Conservation (phyloP, 106 monocot species). For the Dioscorea alata region DNA sequence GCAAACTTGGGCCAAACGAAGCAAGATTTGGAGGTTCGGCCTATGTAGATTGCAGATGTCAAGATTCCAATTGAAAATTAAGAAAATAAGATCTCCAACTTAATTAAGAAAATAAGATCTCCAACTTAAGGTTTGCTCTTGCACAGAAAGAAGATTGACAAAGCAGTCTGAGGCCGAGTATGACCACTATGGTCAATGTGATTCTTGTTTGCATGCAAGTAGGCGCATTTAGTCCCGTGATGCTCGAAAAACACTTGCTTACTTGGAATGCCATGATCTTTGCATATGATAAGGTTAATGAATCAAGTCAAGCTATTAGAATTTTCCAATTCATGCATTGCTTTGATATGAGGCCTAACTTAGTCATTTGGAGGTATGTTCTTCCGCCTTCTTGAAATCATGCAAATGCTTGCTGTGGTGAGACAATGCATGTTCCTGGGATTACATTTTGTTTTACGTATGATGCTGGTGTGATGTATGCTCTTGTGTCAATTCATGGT, state of each 20-base stretch:
- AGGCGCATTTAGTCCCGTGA: background rate
- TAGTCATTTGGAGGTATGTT: constrained; percentile 37
- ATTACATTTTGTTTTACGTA: constrained; percentile 34
- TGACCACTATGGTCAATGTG: constrained; percentile 37
- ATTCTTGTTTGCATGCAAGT: constrained; percentile 14
- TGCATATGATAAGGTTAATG: constrained; percentile 26
- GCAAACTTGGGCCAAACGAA: too few species aligned
- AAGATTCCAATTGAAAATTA: too few species aligned
- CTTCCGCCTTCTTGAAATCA: constrained; percentile 39
- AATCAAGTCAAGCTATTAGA: constrained; percentile 19
- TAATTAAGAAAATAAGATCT: too few species aligned
- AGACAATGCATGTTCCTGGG: constrained; percentile 37
- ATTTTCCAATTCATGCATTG: constrained; percentile 31
- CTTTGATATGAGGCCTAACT: constrained; percentile 23
- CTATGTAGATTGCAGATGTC: too few species aligned
- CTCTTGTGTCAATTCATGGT: constrained; percentile 53
- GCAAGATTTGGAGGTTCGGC: too few species aligned
- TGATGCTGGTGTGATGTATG: constrained; percentile 27
- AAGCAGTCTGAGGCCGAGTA: constrained; percentile 31
- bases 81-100: too few species aligned
- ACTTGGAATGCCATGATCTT: constrained; percentile 65
- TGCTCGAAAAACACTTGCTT: constrained; percentile 23
- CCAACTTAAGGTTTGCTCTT: too few species aligned
- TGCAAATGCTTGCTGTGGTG: constrained; percentile 10
- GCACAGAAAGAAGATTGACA: too few species aligned